Percentiles rank a stretch among this genome's conserved stretches.
These are phyloP conservation scores for Rostrohypoxylon terebratum DNA, from an alignment of 495 filamentous ascomycete genomes.

Conservation along the genomic window DNA sequence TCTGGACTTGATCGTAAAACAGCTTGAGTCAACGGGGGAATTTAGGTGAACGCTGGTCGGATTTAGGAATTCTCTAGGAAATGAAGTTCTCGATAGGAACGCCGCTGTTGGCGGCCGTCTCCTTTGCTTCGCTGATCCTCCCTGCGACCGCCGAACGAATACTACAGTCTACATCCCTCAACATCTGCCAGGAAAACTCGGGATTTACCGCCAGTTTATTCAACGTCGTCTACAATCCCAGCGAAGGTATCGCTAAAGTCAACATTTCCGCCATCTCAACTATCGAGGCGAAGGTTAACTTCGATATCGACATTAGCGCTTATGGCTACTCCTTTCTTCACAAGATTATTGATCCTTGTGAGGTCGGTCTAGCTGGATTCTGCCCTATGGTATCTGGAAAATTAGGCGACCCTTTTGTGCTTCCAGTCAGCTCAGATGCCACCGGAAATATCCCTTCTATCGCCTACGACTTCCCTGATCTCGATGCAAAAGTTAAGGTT, in stretches of 20 bases:
- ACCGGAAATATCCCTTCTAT: conserved; percentile 79
- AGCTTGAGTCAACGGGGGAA: conserved; percentile 4
- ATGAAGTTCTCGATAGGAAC: conserved; percentile 34
- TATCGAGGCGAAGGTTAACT: conserved; percentile 86
- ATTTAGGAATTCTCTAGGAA: conserved; percentile 18
- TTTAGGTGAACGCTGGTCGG: conserved; percentile 8
- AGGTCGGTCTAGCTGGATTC: conserved; percentile 73
- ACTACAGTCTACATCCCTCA: conserved; percentile 80
- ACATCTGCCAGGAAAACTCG: conserved; percentile 80
- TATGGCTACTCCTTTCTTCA: conserved; percentile 80
- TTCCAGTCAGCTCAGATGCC: conserved; percentile 67
- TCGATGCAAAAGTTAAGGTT: conserved; percentile 88
- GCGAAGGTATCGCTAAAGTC: conserved; percentile 74
- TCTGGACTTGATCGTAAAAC: background rate
- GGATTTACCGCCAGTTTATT: conserved; percentile 86
- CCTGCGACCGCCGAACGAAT: conserved; percentile 50
- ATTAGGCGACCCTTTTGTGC: conserved; percentile 76
- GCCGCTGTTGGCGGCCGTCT: conserved; percentile 35
- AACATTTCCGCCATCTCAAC: conserved; percentile 85
- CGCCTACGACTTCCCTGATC: conserved; percentile 89
- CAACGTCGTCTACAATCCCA: conserved; percentile 81
- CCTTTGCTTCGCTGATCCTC: conserved; percentile 50
- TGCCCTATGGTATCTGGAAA: conserved; percentile 93
- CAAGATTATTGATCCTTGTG: conserved; percentile 80
- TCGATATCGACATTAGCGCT: conserved; percentile 79